These are phyloP conservation scores for Aspergillus sp. DNA, from an alignment of 2,329 filamentous ascomycete species.

Conservation along the genomic window DNA sequence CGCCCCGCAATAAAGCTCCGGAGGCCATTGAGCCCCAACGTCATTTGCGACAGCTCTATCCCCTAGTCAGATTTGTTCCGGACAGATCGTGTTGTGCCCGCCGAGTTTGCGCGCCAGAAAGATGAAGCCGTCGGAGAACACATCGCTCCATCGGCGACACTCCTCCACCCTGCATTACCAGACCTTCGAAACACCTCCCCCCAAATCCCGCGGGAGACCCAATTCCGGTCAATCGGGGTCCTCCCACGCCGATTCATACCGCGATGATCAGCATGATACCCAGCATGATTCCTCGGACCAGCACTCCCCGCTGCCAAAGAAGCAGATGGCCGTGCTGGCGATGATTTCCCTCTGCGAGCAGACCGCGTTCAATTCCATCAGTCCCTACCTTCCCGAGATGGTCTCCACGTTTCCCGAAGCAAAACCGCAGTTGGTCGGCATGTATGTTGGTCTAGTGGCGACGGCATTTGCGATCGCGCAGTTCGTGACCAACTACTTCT, in stretches of 20 bases:
- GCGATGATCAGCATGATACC: conserved; percentile 23
- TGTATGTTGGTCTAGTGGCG: conserved; percentile 88
- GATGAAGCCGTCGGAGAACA: conserved; percentile 31
- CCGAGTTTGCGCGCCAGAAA: no score
- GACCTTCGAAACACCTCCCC: conserved; percentile 48
- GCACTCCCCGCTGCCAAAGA: conserved; percentile 73
- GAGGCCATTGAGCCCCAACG: neutral
- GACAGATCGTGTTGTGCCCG: no score
- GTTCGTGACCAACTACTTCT: conserved; percentile 86
- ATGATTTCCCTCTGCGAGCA: conserved; percentile 90
- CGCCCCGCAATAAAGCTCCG: neutral
- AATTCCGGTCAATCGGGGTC: conserved; percentile 43
- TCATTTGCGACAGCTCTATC: neutral
- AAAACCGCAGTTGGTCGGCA: conserved; percentile 65
- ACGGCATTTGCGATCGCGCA: conserved; percentile 91
- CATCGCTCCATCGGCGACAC: conserved; percentile 36
- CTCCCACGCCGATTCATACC: conserved; percentile 32
- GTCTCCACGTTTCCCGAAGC: conserved; percentile 81
- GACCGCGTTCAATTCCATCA: conserved; percentile 94
- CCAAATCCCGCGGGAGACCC: conserved; percentile 46
- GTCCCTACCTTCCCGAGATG: conserved; percentile 93
- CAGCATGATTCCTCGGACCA: conserved; percentile 12
- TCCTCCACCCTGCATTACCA: conserved; percentile 49
- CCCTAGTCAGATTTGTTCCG: neutral
- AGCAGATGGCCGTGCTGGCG: conserved; percentile 80